These are phyloP conservation scores for Paraurostyla sp. DNA, from an alignment of 73 alveolate genomes.

Conservation along the genomic window DNA sequence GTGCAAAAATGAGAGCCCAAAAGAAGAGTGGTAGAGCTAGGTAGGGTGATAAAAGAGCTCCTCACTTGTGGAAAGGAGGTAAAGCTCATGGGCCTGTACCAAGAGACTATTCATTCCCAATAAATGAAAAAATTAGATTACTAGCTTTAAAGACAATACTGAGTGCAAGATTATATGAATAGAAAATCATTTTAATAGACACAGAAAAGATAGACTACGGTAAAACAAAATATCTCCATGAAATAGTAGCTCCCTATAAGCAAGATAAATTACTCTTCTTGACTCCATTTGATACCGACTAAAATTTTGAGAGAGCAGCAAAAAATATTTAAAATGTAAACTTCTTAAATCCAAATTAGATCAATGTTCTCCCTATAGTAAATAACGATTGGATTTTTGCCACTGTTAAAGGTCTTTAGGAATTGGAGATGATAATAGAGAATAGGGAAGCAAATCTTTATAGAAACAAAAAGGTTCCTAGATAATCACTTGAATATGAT, in stretches of 20 bases:
- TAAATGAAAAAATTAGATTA: conserved; percentile 68
- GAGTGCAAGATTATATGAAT: conserved; percentile 70
- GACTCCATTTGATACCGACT: conserved; percentile 51
- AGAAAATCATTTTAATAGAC: conserved; percentile 63
- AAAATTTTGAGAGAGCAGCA: conserved; percentile 67
- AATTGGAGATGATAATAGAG: conserved; percentile 66
- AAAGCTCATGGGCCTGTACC: conserved; percentile 85
- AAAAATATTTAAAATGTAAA: conserved; percentile 41
- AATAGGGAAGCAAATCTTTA: conserved; percentile 46
- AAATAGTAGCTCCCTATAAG: conserved; percentile 61
- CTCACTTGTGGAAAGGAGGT: conserved; percentile 73
- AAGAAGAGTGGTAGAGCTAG: conserved; percentile 83
- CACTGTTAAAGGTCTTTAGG: conserved; percentile 65
- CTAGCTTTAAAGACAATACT: conserved; percentile 70
- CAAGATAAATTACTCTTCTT: conserved; percentile 61
- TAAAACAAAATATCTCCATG: conserved; percentile 66
- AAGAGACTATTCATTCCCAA: conserved; percentile 60
- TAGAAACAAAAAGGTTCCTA: conserved; percentile 55
- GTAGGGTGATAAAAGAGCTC: conserved; percentile 79
- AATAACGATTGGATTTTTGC: conserved; percentile 66
- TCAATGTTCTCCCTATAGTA: conserved; percentile 57
- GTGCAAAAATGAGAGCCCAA: conserved; percentile 71
- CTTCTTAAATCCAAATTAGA: conserved; percentile 41
- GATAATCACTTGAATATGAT: conserved; percentile 63
- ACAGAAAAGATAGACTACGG: conserved; percentile 62